Evolutionary conservation across 805 yeast species (phyloP), one percentile per base, ranked within the genome.

Genomic region (Kluyveromyces siamensis): DNA sequence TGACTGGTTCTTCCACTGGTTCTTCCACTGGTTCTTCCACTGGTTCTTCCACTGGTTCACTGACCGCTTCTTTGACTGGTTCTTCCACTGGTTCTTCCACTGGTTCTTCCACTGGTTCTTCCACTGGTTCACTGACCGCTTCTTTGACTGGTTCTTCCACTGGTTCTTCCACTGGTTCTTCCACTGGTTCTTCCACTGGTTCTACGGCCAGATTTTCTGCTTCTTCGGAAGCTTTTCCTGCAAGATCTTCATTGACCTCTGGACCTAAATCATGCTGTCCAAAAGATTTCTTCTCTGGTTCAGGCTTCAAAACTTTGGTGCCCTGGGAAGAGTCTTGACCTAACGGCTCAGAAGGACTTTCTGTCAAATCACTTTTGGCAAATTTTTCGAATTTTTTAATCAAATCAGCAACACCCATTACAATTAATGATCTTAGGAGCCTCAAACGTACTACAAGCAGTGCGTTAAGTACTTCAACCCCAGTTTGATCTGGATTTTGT

Each of bases 371-470:
- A 36, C 14, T 18, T 41, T 45, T 55, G 7, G 66, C 53, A 21
- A 64, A 54, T 13, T 48, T 60, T 45, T 66, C 70, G 49, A 66
- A 66, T 49, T 64, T 64, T 46, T 66, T 66, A 41, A 66, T 66
- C 49, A 66, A 55, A 48, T 66, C 71, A 41, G 70, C 68, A 38
- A 66, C 71, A 55, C 68, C 71, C 71, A 66, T 66, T 37, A 11
- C 47, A n/a, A 37, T 37, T 47, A 42, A 44, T 43, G 30, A 40
- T 35, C 19, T 27, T 40, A 35, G 19, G 18, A 21, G 5, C 35
- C 14, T 30, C 35, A 30, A 30, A 30, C 14, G 14, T 13, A 30
- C 35, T 30, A 30, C 35, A 11, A 30, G 14, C 14, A 30, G 35
- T 11, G 25, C 25, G 14, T 2, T 13, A 30, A 30, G 8, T 13